phyloP scores from a whole-genome alignment of 768 basidiomycete genomes.

The Mycena kentingensis region DNA sequence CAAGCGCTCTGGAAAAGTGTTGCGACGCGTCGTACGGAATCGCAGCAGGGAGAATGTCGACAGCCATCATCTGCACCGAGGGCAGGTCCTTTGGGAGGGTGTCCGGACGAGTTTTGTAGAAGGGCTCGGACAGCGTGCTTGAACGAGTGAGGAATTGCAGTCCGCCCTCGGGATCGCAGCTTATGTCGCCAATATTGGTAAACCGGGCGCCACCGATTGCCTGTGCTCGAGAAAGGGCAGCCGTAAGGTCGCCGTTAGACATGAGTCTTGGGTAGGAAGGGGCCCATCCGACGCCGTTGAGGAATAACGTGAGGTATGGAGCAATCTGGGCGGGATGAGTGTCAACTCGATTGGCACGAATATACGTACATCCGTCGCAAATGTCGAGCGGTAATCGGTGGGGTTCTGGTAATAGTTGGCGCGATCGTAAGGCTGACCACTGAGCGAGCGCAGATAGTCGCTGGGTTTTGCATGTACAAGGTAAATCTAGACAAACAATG shows the following conservation, averaged over 20 bases:
- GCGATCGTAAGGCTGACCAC: constrained; percentile 61
- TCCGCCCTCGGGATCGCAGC: constrained; percentile 69
- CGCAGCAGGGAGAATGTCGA: constrained; percentile 88
- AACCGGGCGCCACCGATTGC: constrained; percentile 58
- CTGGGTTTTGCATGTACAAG: constrained; percentile 68
- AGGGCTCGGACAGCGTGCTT: constrained; percentile 78
- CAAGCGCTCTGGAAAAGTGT: constrained; percentile 68
- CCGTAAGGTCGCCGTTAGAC: constrained; percentile 60
- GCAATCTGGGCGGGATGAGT: constrained; percentile 58
- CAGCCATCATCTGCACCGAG: constrained; percentile 77
- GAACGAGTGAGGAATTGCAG: not conserved
- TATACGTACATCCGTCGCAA: constrained; percentile 59
- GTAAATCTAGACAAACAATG: constrained; percentile 58
- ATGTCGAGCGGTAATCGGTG: constrained; percentile 61
- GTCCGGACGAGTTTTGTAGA: constrained; percentile 53
- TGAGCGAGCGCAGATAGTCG: constrained; percentile 67
- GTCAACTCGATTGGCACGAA: not conserved
- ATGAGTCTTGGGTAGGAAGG: constrained; percentile 78
- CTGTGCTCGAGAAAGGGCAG: constrained; percentile 50
- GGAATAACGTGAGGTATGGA: constrained; percentile 79
- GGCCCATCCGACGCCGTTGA: constrained; percentile 89
- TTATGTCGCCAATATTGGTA: constrained; percentile 82
- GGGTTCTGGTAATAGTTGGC: constrained; percentile 76
- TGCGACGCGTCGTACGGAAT: constrained; percentile 80
- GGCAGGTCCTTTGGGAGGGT: constrained; percentile 49